phyloP scores from a whole-genome alignment of 148 eudicot species.

The Vaccinium macrocarpon region DNA sequence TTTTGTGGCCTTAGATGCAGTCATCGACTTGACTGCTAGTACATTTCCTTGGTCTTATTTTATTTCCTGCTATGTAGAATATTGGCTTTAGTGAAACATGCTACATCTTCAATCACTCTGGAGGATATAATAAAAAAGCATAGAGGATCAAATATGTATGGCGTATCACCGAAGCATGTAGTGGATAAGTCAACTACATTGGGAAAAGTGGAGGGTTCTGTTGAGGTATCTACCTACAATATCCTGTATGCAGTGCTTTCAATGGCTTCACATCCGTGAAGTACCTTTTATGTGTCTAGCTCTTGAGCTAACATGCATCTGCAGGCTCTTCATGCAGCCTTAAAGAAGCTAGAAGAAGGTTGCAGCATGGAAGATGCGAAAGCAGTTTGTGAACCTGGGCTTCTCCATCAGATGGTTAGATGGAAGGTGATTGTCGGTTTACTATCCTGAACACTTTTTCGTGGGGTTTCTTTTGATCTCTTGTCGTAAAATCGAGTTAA shows the following conservation, averaged over 20 bases:
- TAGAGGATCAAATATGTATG: conserved; percentile 38
- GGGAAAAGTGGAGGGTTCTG: conserved; percentile 73
- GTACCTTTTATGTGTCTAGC: conserved; percentile 14
- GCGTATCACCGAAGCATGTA: conserved; percentile 31
- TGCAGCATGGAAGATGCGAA: conserved; percentile 65
- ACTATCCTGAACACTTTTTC: neutral
- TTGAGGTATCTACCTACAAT: conserved; percentile 48
- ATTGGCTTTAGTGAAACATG: conserved; percentile 53
- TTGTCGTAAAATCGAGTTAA: neutral
- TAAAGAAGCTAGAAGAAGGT: conserved; percentile 58
- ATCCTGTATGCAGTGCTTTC: conserved; percentile 8
- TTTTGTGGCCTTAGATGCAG: neutral
- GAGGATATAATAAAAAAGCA: conserved; percentile 48
- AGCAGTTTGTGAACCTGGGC: conserved; percentile 62
- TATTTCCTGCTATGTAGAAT: conserved; percentile 46
- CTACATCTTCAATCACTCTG: conserved; percentile 55
- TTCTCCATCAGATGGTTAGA: conserved; percentile 53
- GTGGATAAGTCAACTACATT: conserved; percentile 48
- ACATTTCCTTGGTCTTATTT: neutral
- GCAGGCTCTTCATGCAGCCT: conserved; percentile 78
- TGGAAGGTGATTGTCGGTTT: conserved; percentile 59
- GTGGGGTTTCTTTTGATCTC: neutral
- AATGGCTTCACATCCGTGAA: neutral
- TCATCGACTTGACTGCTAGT: neutral
- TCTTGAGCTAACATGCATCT: conserved; percentile 15